Conservation (phyloP, 176 grass and related monocot genomes). For the Musa schizocarpa region DNA sequence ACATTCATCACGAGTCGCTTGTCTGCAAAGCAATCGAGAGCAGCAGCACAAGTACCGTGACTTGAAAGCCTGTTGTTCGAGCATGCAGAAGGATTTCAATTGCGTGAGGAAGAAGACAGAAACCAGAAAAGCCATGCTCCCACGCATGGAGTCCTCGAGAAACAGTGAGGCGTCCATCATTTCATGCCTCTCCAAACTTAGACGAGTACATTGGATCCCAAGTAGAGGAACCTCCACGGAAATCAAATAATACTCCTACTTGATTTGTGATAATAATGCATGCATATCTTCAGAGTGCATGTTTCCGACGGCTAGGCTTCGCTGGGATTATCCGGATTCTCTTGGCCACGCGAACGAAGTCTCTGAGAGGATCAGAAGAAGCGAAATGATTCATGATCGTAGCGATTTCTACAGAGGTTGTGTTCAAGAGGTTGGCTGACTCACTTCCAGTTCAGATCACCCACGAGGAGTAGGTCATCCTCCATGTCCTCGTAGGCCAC, state of each 20-base stretch:
- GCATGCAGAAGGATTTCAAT: no score
- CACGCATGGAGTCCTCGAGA: no score
- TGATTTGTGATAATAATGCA: no score
- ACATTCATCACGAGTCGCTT: background rate
- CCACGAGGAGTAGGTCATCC: constrained; percentile 81
- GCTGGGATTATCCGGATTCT: background rate
- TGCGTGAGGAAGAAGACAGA: no score
- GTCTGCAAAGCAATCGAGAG: background rate
- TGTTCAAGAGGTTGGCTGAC: background rate
- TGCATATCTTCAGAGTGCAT: background rate
- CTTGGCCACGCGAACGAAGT: background rate
- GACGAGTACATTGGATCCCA: no score
- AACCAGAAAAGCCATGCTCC: no score
- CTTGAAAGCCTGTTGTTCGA: no score
- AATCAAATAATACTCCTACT: no score
- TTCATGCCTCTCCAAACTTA: no score
- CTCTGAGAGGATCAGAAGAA: background rate
- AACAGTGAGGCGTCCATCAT: no score
- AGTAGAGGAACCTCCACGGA: no score
- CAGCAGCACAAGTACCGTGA: no score
- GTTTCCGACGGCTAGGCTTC: background rate
- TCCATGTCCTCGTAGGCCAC: constrained; percentile 88
- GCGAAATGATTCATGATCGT: background rate
- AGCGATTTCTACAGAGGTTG: background rate
- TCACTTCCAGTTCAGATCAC: constrained; percentile 87